These are phyloP conservation scores for Trichoderma orchidacearum DNA, from an alignment of 495 filamentous ascomycete species.

Conservation along the genomic window DNA sequence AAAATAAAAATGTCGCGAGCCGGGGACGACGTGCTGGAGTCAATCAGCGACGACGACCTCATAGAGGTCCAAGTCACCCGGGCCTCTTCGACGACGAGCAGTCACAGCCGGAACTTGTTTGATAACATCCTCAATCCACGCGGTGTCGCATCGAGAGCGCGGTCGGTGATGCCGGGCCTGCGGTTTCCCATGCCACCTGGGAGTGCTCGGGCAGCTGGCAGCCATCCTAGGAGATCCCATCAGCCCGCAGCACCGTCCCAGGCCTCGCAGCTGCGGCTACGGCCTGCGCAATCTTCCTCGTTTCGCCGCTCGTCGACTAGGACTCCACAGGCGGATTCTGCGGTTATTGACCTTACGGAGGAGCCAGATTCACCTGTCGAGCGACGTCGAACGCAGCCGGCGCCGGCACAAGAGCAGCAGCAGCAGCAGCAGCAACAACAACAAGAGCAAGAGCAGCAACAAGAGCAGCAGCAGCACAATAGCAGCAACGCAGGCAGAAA, in stretches of 20 bases:
- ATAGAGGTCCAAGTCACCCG: constrained; percentile 11
- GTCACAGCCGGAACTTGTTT: background rate
- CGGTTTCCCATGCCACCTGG: background rate
- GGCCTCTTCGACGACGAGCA: background rate
- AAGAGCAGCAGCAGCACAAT: background rate
- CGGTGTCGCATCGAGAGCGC: background rate
- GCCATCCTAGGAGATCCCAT: too few relatives aligned
- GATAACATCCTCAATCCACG: background rate
- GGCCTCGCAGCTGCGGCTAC: background rate
- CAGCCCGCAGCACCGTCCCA: background rate
- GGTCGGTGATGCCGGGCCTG: background rate
- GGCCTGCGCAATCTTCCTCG: constrained; percentile 2
- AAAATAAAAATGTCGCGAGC: background rate
- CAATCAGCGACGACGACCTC: constrained; percentile 7
- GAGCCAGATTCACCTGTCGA: constrained; percentile 15
- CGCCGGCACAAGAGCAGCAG: constrained; percentile 1
- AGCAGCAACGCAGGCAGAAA: constrained; percentile 4
- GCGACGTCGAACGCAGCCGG: background rate
- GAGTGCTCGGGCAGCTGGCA: too few relatives aligned
- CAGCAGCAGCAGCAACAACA: background rate
- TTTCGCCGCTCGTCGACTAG: background rate
- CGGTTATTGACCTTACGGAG: constrained; percentile 26
- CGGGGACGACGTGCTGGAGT: constrained; percentile 1
- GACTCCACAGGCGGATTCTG: background rate
- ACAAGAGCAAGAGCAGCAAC: background rate